Base-by-base conservation (phyloP, 495 filamentous ascomycete species). In the Talaromyces nanjingensis region DNA sequence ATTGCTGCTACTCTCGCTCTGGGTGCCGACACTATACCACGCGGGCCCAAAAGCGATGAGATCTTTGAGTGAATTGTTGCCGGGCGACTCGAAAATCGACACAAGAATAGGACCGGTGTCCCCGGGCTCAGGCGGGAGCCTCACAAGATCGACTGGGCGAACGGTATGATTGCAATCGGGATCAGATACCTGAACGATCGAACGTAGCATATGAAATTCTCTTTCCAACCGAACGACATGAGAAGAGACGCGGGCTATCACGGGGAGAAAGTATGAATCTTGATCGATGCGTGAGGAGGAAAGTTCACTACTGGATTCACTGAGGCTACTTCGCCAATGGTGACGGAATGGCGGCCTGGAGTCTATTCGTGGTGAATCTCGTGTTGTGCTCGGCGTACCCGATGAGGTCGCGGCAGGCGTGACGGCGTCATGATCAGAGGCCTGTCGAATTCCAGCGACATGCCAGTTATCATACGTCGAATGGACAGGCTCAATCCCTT, bases 401-500 rank as follows among this genome's bases (percentile, higher is more conserved):
- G 77, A 79, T 16, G 78, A 77, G 60, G 80, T 81, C 29, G 80
- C 76, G 49, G 74, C 70, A n/a, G 77, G 77, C 25, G 76, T 77
- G 8, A 76, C 76, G 27, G 68, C 65, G 37, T 80, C 77, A 37
- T 71, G 70, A 55, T 80, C 78, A 3, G 67, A 47, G 33, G 74
- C 65, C 69, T 83, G 79, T 7, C 77, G 74, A 49, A 80, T 74
- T 45, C 84, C 84, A 64, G 74, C 82, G 22, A 87, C 79, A 70
- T 85, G 83, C 85, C 90, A 93, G 74, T 89, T 89, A 68, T 89
- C 88, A 73, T 93, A 93, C 65, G 84, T 89, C n/a, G 89, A 90
- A 74, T 91, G 90, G 68, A 89, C 87, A n/a, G 89, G 88, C 64
- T 79, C 81, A 65, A 76, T 74, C 2, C 83, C 79, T 64, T 89